Percentiles rank a stretch among this genome's conserved stretches.
phyloP scores from a whole-genome alignment of 2,329 filamentous ascomycete species.

The Neospermospora avenae region DNA sequence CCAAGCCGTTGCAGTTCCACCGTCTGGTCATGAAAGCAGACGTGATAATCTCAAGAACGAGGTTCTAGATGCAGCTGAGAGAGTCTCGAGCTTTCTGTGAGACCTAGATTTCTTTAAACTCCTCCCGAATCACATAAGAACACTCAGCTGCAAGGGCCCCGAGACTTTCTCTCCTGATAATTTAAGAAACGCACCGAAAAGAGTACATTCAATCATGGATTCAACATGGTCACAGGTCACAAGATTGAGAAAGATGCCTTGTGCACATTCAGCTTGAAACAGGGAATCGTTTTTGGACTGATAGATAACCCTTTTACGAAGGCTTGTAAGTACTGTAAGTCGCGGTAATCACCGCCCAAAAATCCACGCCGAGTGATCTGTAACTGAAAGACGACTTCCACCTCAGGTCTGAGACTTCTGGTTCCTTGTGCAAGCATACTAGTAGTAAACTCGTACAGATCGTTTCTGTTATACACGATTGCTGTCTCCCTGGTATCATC shows the following conservation, averaged over 20 bases:
- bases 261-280: neutral
- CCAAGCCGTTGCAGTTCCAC: neutral
- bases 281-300: neutral
- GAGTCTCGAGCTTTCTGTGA: neutral
- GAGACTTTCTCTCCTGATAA: neutral
- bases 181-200: neutral
- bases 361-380: neutral
- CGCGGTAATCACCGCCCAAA: neutral
- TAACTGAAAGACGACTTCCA: neutral
- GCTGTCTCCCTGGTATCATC: no score
- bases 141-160: neutral
- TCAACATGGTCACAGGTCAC: neutral
- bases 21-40: neutral
- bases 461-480: neutral
- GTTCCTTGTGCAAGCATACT: neutral
- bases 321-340: neutral
- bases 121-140: neutral
- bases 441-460: neutral
- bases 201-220: neutral
- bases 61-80: neutral
- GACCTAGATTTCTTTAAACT: neutral
- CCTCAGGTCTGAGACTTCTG: neutral
- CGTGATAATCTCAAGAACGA: neutral
- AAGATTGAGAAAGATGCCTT: neutral
- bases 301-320: neutral